Conservation (phyloP, 441 rosid species). For the Melastoma candidum region DNA sequence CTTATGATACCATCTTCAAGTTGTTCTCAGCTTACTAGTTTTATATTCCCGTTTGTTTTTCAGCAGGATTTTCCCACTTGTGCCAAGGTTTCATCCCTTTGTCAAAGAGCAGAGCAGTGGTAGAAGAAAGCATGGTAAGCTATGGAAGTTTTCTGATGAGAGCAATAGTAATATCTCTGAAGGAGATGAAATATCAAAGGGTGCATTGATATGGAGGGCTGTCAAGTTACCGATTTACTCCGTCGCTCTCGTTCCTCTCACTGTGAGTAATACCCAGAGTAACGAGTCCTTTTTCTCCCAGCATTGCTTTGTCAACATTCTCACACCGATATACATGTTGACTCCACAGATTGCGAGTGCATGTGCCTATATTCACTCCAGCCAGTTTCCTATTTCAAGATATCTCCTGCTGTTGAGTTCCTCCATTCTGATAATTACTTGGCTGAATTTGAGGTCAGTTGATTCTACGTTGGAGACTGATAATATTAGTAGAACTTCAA, state of each 20-base stretch:
- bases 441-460: slow-evolving; percentile 79
- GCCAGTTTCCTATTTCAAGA: slow-evolving; percentile 38
- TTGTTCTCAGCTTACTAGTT: too few relatives aligned
- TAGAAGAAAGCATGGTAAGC: too few relatives aligned
- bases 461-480: not conserved
- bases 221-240: slow-evolving; percentile 74
- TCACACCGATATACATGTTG: too few relatives aligned
- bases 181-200: slow-evolving; percentile 36
- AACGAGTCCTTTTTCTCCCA: not conserved
- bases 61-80: too few relatives aligned
- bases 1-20: too few relatives aligned
- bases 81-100: too few relatives aligned
- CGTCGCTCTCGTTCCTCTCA: slow-evolving; percentile 85
- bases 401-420: slow-evolving; percentile 55
- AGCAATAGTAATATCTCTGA: not conserved
- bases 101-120: too few relatives aligned
- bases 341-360: slow-evolving; percentile 58
- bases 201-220: slow-evolving; percentile 79
- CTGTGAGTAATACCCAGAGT: slow-evolving; percentile 35
- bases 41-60: too few relatives aligned
- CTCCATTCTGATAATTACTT: slow-evolving; percentile 63
- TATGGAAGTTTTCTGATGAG: too few relatives aligned
- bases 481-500: not conserved
- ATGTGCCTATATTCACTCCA: slow-evolving; percentile 60
- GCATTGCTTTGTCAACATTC: not conserved